Evolutionary conservation across 768 basidiomycete species (phyloP).

Genomic region (Tremella mesenterica): DNA sequence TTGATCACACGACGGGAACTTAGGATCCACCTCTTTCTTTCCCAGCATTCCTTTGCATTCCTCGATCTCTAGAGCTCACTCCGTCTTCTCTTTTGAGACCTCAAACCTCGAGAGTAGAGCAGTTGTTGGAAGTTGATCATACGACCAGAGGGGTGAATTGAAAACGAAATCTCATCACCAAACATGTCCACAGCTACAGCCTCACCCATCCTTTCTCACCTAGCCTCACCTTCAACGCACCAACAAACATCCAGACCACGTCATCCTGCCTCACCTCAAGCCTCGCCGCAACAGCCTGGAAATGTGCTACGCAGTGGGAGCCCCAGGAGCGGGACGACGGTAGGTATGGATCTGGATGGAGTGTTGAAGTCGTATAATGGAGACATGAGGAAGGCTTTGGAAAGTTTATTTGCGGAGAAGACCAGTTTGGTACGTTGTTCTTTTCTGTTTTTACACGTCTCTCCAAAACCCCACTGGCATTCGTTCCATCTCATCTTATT

Average conservation of each 20-base stretch:
- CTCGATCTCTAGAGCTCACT: too few relatives aligned
- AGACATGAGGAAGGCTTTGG: slow-evolving; percentile 53
- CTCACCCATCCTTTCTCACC: background rate
- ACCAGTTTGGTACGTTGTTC: slow-evolving; percentile 52
- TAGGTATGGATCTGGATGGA: slow-evolving; percentile 22
- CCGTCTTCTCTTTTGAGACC: too few relatives aligned
- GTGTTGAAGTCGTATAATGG: slow-evolving; percentile 28
- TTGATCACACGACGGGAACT: too few relatives aligned
- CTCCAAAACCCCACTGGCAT: too few relatives aligned
- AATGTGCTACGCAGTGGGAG: slow-evolving; percentile 16
- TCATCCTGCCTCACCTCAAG: background rate
- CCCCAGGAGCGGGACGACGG: slow-evolving; percentile 10
- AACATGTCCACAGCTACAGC: background rate
- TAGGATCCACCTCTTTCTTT: too few relatives aligned
- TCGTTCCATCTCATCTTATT: too few relatives aligned
- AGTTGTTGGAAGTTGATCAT: too few relatives aligned
- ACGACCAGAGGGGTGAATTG: too few relatives aligned
- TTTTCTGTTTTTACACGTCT: too few relatives aligned
- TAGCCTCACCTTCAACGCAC: background rate
- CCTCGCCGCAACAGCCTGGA: slow-evolving; percentile 3
- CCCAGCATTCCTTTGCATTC: too few relatives aligned
- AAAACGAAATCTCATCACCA: too few relatives aligned
- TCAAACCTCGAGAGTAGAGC: too few relatives aligned
- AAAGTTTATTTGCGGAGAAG: slow-evolving; percentile 67
- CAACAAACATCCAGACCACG: background rate